These are phyloP conservation scores for Leptographium flavum DNA, from an alignment of 2,329 filamentous ascomycete species.

Conservation along the genomic window DNA sequence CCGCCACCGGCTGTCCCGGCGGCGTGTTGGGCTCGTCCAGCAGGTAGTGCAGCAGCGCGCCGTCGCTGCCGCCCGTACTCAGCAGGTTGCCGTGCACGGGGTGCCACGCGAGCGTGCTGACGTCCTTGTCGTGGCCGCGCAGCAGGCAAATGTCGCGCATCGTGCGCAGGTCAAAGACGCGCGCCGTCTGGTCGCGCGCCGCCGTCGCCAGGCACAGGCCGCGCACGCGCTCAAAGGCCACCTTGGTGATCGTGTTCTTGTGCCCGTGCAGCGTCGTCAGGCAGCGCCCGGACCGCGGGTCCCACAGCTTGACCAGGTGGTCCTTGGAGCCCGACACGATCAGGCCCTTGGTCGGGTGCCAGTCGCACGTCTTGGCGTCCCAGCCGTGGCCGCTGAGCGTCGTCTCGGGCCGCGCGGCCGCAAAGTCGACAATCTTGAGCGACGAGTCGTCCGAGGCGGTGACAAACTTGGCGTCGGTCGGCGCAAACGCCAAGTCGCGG, in stretches of 20 bases:
- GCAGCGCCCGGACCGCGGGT: conserved; percentile 80
- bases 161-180: conserved; percentile 91
- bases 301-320: conserved; percentile 94
- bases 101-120: conserved; percentile 87
- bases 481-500: conserved; percentile 81
- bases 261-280: conserved; percentile 90
- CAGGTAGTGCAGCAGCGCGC: conserved; percentile 85
- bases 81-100: conserved; percentile 81
- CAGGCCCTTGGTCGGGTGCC: conserved; percentile 90
- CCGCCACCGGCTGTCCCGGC: conserved; percentile 32
- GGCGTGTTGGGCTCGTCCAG: conserved; percentile 88
- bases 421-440: conserved; percentile 94
- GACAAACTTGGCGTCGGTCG: conserved; percentile 89
- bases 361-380: conserved; percentile 95
- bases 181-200: conserved; percentile 80
- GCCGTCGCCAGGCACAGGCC: conserved; percentile 82
- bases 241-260: conserved; percentile 94
- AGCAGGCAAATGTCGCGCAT: conserved; percentile 95
- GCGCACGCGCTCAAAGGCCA: conserved; percentile 73
- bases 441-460: conserved; percentile 90
- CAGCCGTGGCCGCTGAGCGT: conserved; percentile 87
- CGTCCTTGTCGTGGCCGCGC: conserved; percentile 90
- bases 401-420: conserved; percentile 67
- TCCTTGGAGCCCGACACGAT: conserved; percentile 96
- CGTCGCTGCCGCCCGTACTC: conserved; percentile 81